These are phyloP conservation scores for Pilatotrama ljubarskyi DNA, from an alignment of 768 basidiomycete species.

Conservation along the genomic window DNA sequence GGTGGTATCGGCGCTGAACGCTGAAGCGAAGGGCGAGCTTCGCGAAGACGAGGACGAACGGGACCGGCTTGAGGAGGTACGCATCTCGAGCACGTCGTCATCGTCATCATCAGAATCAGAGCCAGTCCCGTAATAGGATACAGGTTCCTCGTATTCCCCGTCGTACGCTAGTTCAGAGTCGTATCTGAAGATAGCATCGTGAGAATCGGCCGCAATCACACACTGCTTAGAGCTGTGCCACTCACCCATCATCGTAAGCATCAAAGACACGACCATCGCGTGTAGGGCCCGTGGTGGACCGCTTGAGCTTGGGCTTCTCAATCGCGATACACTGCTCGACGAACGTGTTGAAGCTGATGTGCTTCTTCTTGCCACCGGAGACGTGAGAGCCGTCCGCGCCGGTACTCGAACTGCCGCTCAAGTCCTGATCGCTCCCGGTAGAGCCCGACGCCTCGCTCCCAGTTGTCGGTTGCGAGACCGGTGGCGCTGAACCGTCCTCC, in stretches of 20 bases:
- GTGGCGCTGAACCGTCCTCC: conserved; percentile 23
- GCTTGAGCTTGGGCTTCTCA: conserved; percentile 61
- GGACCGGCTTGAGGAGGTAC: conserved; percentile 38
- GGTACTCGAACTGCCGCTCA: conserved; percentile 28
- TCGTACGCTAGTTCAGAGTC: conserved; percentile 60
- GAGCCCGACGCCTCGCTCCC: conserved; percentile 34
- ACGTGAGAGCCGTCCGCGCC: conserved; percentile 27
- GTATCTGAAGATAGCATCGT: conserved; percentile 44
- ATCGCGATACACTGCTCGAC: conserved; percentile 95
- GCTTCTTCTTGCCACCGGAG: conserved; percentile 62
- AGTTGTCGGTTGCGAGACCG: conserved; percentile 2
- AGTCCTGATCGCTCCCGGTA: conserved; percentile 35
- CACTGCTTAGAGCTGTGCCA: conserved; percentile 20
- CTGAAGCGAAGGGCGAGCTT: conserved; percentile 24
- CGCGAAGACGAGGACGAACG: conserved; percentile 43
- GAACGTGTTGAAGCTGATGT: conserved; percentile 97
- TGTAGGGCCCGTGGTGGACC: conserved; percentile 21
- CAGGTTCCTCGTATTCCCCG: conserved; percentile 46
- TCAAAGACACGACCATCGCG: conserved; percentile 25
- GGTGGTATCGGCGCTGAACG: conserved; percentile 21
- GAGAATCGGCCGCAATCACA: background rate
- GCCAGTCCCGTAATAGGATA: conserved; percentile 27
- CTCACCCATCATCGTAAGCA: conserved; percentile 66
- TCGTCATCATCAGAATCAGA: conserved; percentile 45
- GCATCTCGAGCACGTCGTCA: conserved; percentile 68